phyloP scores from a whole-genome alignment of 495 filamentous ascomycete species.

The Podospora bellae-mahoneyi region DNA sequence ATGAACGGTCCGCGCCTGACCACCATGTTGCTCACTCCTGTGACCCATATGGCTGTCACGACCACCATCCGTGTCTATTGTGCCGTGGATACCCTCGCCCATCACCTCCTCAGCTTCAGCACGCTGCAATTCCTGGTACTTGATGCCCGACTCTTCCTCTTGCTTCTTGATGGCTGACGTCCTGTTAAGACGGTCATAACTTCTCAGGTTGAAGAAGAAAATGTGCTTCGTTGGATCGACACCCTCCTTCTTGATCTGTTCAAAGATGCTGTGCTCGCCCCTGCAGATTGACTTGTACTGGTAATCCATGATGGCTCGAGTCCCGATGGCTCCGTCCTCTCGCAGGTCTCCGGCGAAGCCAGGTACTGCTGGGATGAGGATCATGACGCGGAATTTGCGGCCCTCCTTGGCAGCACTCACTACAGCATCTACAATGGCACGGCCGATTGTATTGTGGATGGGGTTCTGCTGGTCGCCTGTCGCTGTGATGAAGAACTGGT shows the following conservation, averaged over 20 bases:
- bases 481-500: constrained; percentile 96
- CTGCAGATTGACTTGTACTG: constrained; percentile 94
- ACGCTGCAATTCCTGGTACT: constrained; percentile 79
- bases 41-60: constrained; percentile 42
- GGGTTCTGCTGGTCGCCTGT: constrained; percentile 83
- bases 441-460: constrained; percentile 82
- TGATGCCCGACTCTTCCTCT: constrained; percentile 74
- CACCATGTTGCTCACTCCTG: constrained; percentile 40
- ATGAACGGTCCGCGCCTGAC: constrained; percentile 34
- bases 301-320: constrained; percentile 96
- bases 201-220: constrained; percentile 87
- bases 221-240: constrained; percentile 78
- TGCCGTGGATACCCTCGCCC: constrained; percentile 66
- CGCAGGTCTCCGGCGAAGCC: constrained; percentile 91
- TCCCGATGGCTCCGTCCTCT: constrained; percentile 76
- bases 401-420: constrained; percentile 76
- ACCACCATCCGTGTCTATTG: constrained; percentile 42
- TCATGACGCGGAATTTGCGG: constrained; percentile 86
- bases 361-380: constrained; percentile 84
- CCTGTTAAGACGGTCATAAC: constrained; percentile 86
- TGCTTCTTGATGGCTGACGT: constrained; percentile 63
- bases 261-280: constrained; percentile 85
- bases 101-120: constrained; percentile 84
- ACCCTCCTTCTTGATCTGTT: constrained; percentile 69
- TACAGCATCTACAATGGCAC: constrained; percentile 85